A percentile compares a stretch with the other conserved stretches of the same genome.
phyloP scores from a whole-genome alignment of 345 rosid species.

The Citrus sinensis region DVS_A1.0 CM039168.1:30434501-30435000 shows the following conservation, averaged over 20 bases:
- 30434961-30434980: no score
- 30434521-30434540: slow-evolving; percentile 18
- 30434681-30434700: slow-evolving; percentile 10
- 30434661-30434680: slow-evolving; percentile 16
- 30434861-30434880: fast-evolving
- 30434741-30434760: not conserved
- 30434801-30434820: no score
- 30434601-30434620: not conserved
- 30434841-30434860: fast-evolving
- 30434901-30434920: no score
- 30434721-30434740: slow-evolving; percentile 14
- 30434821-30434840: not conserved
- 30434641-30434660: slow-evolving; percentile 20
- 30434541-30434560: no score
- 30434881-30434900: no score
- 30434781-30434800: not conserved
- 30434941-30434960: no score
- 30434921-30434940: no score
- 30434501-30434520: slow-evolving; percentile 33
- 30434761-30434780: no score
- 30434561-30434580: not conserved
- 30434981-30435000: no score
- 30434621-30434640: slow-evolving; percentile 10
- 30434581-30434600: no score
- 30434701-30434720: slow-evolving; percentile 3